These are phyloP conservation scores for Aureobasidium sp. DNA, from an alignment of 2,329 filamentous ascomycete genomes.

Conservation along the genomic window DNA sequence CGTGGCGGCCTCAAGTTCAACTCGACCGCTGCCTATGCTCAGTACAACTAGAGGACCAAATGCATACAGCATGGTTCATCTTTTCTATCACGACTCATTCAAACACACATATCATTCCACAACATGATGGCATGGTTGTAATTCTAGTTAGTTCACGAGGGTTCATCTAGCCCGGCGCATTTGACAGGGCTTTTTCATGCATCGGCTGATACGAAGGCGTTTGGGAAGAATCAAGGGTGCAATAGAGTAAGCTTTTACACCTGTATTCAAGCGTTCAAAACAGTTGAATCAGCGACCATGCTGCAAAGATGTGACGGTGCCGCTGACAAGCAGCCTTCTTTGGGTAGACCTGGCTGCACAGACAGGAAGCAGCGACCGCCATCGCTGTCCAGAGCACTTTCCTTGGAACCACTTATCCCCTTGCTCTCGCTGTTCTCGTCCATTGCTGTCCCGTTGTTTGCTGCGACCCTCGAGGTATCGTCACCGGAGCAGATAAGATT, in stretches of 20 bases:
- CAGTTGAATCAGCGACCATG: too few species aligned
- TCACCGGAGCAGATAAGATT: too few species aligned
- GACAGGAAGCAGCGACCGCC: not conserved
- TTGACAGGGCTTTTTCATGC: conserved; percentile 9
- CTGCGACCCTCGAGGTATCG: too few species aligned
- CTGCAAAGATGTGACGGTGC: too few species aligned
- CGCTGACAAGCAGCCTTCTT: too few species aligned
- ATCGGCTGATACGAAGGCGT: conserved; percentile 9
- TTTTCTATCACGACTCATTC: not conserved
- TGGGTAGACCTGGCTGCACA: not conserved
- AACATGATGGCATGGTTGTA: conserved; percentile 9
- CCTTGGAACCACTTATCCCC: not conserved
- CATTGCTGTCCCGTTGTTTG: not conserved
- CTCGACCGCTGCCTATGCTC: conserved; percentile 94
- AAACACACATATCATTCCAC: not conserved
- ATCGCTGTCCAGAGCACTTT: not conserved
- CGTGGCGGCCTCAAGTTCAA: conserved; percentile 99
- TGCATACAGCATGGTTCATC: not conserved
- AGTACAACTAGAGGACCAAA: conserved; percentile 72
- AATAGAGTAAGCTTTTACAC: conserved; percentile 10
- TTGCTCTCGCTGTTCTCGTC: too few species aligned
- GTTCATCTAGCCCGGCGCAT: conserved; percentile 2
- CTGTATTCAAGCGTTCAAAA: conserved; percentile 3
- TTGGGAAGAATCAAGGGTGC: conserved; percentile 5
- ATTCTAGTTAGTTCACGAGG: conserved; percentile 7